Evolutionary conservation across 768 basidiomycete species (phyloP).

Genomic region (Phylloporus sp.): DNA sequence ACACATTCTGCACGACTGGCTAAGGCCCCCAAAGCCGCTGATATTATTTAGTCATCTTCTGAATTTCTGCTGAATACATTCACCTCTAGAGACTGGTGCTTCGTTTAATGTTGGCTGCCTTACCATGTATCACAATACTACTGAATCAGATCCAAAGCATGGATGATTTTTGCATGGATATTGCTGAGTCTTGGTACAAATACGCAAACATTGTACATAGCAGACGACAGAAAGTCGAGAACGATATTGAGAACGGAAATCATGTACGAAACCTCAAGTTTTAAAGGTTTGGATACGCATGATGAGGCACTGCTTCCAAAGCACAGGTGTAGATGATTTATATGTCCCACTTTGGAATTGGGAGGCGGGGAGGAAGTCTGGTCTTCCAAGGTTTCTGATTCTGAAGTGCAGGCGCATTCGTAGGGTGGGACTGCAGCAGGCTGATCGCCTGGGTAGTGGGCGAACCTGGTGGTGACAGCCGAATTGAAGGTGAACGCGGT

Average conservation of each 20-base stretch:
- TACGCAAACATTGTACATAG: too few relatives aligned
- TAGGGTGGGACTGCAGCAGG: background rate
- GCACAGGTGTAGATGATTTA: background rate
- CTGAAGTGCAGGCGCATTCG: background rate
- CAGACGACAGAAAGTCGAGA: too few relatives aligned
- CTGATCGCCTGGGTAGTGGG: background rate
- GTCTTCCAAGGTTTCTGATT: slow-evolving; percentile 22
- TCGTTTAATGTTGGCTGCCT: too few relatives aligned
- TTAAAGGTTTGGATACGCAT: background rate
- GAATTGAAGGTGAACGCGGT: slow-evolving; percentile 17
- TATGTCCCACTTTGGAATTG: slow-evolving; percentile 31
- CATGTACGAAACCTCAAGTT: background rate
- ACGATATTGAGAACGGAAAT: background rate
- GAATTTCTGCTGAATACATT: too few relatives aligned
- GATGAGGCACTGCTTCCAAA: background rate
- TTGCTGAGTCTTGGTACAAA: too few relatives aligned
- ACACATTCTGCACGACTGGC: too few relatives aligned
- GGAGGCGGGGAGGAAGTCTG: slow-evolving; percentile 27
- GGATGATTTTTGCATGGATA: too few relatives aligned
- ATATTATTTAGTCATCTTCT: too few relatives aligned
- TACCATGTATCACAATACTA: too few relatives aligned
- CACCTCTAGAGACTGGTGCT: too few relatives aligned
- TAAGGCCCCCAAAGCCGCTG: too few relatives aligned
- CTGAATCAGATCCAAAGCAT: too few relatives aligned
- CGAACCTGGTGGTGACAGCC: slow-evolving; percentile 16